Base-by-base conservation (phyloP, 441 rosid genomes). In the Adansonia gregorii region DNA sequence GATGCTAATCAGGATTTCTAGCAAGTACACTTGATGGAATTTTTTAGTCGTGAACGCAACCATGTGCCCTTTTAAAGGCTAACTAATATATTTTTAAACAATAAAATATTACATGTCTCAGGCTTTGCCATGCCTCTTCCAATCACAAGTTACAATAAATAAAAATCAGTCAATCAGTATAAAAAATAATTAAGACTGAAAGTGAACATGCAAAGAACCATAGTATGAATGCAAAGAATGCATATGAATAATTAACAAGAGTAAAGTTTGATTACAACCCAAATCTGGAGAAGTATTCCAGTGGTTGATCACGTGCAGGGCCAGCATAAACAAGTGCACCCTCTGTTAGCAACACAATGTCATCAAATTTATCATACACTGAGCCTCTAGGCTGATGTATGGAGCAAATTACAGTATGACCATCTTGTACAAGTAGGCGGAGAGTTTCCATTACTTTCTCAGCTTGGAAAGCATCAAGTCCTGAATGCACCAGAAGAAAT, bases 361-460 rank as follows among this genome's bases (percentile, higher is more conserved):
- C 93, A 2, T 92, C 99, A 59, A 93, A 93, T 87, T 92, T 93
- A 72, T 78, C 81, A 80, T 95, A 95, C 10, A 93, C 93, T 0
- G 97, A 93, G 77, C 98, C 87, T 86, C 99, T 89, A 81, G 99
- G 99, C 80, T 95, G 99, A 86, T 93, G 99, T 77, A 93, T 95
- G 78, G 99, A 92, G 81, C 97, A 95, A 74, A 95, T 92, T 67
- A 95, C 97, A 75, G 98, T 92, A 84, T 93, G 99, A 19, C 99
- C 99, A 82, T 95, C 97, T 77, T 88, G 89, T 6, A 92, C 95
- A 73, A 95, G 97, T 83, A 86, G 91, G 76, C 84, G 87, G 64
- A 93, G 92, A 79, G 98, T 93, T 90, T 92, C 98, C 98, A 93
- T 90, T 74, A 95, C 98, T 86, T 87, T 90, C 82, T 93, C 97